A percentile compares a stretch with the other conserved stretches of the same genome.
These are phyloP conservation scores for Fusarium phyllophilum DNA, from an alignment of 2,329 filamentous ascomycete species.

Conservation along the genomic window DNA sequence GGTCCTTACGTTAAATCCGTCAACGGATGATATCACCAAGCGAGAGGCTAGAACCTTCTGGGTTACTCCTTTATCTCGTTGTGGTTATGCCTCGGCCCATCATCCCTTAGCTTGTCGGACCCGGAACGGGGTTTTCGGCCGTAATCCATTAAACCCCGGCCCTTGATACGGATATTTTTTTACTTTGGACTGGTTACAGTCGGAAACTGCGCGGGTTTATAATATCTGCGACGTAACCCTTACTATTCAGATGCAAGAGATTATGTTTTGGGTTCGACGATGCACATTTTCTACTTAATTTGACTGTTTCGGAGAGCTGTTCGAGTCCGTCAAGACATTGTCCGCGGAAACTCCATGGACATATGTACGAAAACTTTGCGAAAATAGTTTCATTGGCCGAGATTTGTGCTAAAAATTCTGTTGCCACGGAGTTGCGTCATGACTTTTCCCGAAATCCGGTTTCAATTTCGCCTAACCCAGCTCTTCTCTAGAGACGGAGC, in stretches of 20 bases:
- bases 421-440: constrained; percentile 20
- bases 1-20: constrained; percentile 15
- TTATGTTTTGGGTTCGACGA: neutral
- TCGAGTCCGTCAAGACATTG: neutral
- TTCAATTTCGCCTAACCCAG: neutral
- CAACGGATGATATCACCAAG: constrained; percentile 26
- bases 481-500: constrained; percentile 1
- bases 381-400: neutral
- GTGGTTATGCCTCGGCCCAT: constrained; percentile 22
- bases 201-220: neutral
- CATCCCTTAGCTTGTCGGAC: constrained; percentile 12
- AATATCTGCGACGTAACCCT: neutral
- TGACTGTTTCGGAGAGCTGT: neutral
- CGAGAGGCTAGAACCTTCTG: constrained; percentile 8
- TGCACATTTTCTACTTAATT: neutral
- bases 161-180: neutral
- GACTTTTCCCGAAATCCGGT: constrained; percentile 15
- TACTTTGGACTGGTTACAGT: neutral
- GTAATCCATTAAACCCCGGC: constrained; percentile 22
- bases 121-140: constrained; percentile 33
- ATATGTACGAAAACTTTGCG: neutral
- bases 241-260: neutral
- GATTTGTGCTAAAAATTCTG: neutral
- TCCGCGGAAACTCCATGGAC: constrained; percentile 20
- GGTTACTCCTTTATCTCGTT: neutral